Base-by-base conservation (phyloP, 1,284 basidiomycete genomes). In the Irpex sp. region DNA sequence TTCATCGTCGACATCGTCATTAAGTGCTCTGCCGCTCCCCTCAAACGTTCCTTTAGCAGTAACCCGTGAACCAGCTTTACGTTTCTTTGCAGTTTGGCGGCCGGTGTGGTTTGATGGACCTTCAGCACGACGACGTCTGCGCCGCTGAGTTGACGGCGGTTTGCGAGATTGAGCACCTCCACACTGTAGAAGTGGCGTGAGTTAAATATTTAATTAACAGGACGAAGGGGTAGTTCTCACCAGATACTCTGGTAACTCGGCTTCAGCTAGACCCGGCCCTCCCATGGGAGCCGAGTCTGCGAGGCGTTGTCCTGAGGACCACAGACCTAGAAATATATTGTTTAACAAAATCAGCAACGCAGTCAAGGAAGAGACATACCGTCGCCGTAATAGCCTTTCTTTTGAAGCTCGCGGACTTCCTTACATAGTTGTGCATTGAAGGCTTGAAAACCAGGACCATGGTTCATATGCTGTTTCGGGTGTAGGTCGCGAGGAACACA, bases 371-470 rank as follows among this genome's bases (percentile, higher is more conserved):
- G 50, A 35, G 37, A 60, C 75, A 31, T 57, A 90, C 90, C 92
- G 71, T 93, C 90, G 0, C 92, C 91, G 64, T 87, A 92, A 71
- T 93, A 93, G 15, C 88, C 90, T 72, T 79, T 83, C 57, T 76
- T 77, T 70, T 92, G 90, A 17, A 93, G 77, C n/a, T 78, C 79
- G 31, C 82, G 76, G 9, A 93, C 88, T 71, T 93, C 89, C 43
- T 73, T 74, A 31, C 82, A 77, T 8, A 93, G 81, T 64, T 81
- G 83, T 39, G 76, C 78, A 87, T 90, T 92, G 2, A 92, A 77
- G 15, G 83, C 79, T 76, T 92, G 90, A 72, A 93, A 93, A 0
- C 77, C 83, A 4, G 83, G 77, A 0, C 88, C 87, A 68, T 93
- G 92, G 68, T 93, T 82, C 89, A 89, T 89, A 73, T 93, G 86